Evolutionary conservation across 345 rosid genomes (phyloP), one percentile per base, ranked within the genome.

Genomic region (Sonneratia alba): DNA sequence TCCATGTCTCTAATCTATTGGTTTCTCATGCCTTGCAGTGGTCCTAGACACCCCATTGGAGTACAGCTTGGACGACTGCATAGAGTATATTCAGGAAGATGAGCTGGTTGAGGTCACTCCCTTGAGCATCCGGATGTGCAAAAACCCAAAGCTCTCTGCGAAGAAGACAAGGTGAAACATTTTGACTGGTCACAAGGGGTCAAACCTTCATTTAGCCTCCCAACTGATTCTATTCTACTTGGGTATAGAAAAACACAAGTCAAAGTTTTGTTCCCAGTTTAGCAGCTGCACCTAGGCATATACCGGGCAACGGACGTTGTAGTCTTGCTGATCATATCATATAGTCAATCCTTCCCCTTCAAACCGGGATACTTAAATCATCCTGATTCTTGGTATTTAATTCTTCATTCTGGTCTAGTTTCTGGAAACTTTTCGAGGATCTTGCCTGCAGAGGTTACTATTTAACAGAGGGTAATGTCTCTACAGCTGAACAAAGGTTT

Each of bases 31-130:
- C 66, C 27, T 72, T 72, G 78, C 89, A 95, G 99, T 92, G 81
- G 91, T 92, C 69, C 93, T 92, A 65, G 99, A 95, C 76, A 88
- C 96, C 18, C 87, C 96, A 7, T 75, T 90, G 85, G 87, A 83
- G n/a, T 95, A 91, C 77, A 92, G 97, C 84, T 83, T 92, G 47
- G 51, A 47, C 9, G 51, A 47, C 80, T 95, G 93, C 88, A 95
- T 95, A 3, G 97, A 95, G 78, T 92, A 95, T 76, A 92, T 95
- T 76, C 93, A 87, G 82, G 99, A 95, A 81, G 99, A 95, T 76
- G 99, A 95, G 66, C 78, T 95, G 69, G 99, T 95, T 80, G 99
- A 92, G 85, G 92, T 90, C n/a, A 92, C 97, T 19, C 96, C 97
- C n/a, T 68, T 6, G 2, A 85, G 92, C 77, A 83, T 95, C 81